These are phyloP conservation scores for Endoconidiophora polonica DNA, from an alignment of 2,329 filamentous ascomycete genomes.

Conservation along the genomic window DNA sequence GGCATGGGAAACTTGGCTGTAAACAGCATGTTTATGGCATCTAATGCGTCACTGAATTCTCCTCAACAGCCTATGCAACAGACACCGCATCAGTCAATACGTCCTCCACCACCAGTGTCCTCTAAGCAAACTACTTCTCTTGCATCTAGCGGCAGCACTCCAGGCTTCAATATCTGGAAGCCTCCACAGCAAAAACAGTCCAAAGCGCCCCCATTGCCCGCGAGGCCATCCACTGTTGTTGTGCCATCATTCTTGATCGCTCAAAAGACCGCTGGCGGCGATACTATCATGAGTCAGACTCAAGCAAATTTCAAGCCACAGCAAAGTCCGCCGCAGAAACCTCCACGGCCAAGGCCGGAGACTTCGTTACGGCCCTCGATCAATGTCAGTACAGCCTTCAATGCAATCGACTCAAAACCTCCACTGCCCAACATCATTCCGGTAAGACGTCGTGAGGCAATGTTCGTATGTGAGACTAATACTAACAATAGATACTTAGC, in stretches of 20 bases:
- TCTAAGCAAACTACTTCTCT: neutral
- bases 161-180: constrained; percentile 20
- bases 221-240: constrained; percentile 13
- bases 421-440: neutral
- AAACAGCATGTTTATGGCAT: neutral
- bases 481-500: neutral
- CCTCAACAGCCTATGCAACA: constrained; percentile 9
- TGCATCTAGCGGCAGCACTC: neutral
- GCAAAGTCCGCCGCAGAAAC: constrained; percentile 5
- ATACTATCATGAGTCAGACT: constrained; percentile 1
- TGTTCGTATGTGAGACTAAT: neutral
- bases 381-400: neutral
- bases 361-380: neutral
- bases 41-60: neutral
- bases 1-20: no score
- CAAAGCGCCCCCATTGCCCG: constrained; percentile 20
- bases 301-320: constrained; percentile 15
- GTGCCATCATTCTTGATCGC: constrained; percentile 14
- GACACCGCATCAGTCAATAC: constrained; percentile 11
- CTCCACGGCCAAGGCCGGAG: constrained; percentile 2
- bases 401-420: neutral
- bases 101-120: constrained; percentile 4
- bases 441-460: neutral
- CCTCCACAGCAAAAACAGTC: constrained; percentile 25
- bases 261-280: constrained; percentile 8